Evolutionary conservation across 2,329 filamentous ascomycete genomes (phyloP), one percentile per base, ranked within the genome.

Genomic region (Penicillium sp.): DNA sequence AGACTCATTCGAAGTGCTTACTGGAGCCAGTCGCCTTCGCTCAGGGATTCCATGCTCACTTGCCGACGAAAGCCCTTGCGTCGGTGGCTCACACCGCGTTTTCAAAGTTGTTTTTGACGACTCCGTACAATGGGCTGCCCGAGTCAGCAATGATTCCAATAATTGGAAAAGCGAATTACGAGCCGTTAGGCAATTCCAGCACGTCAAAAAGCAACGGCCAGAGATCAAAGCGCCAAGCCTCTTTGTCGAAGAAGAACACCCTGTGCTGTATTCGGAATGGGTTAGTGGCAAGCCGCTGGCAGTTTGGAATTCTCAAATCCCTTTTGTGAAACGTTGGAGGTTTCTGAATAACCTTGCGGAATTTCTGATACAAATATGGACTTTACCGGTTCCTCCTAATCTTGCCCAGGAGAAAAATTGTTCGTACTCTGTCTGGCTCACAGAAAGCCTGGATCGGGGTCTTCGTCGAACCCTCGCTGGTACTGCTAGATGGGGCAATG

Each of bases 391-490:
- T 20, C 50, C 43, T 25, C 8, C 37, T 6, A n/a, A 4, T 28
- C 27, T 50, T 37, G 7, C 9, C 7, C 31, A 5, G 18, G 32
- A 6, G n/a, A n/a, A 42, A 18, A 20, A 13, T 25, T 23, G 9
- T n/a, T 28, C 23, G 1, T 56, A 56, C 44, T 56, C 53, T 8
- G 8, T 3, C 1, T 58, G 53, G 55, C 46, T 58, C 9, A 49
- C 43, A 1, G 18, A 50, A 18, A 54, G 46, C 10, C 33, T 58
- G 3, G 53, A 58, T 38, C 44, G 51, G 43, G 50, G 49, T 28
- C 50, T 59, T 31, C 48, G 47, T 1, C 45, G 54, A 41, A 59
- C 48, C n/a, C 42, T 59, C 3, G 47, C 6, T 13, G 56, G 54
- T 3, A 55, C 47, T 39, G 49, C 52, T 40, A 44, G 42, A 44